Conservation (phyloP, 495 filamentous ascomycete genomes). For the Hypoxylon cercidicola region DNA sequence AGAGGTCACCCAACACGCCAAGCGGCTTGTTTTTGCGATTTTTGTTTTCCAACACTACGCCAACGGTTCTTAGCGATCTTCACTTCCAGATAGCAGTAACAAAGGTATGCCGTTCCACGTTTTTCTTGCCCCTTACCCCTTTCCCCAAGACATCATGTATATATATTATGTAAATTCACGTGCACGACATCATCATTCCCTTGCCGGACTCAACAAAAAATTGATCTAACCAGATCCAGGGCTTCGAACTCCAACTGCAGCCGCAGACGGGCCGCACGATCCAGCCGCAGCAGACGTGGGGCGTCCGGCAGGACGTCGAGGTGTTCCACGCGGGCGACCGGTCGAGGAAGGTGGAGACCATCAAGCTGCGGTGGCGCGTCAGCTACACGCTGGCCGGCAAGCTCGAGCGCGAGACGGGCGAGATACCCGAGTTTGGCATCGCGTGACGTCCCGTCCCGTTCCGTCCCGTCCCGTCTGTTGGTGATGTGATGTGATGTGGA, state of each 20-base stretch:
- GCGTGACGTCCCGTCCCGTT: constrained; percentile 48
- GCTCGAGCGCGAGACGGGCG: constrained; percentile 79
- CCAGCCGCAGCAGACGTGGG: constrained; percentile 74
- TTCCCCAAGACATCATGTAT: neutral
- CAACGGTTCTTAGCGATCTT: constrained; percentile 76
- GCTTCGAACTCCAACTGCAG: constrained; percentile 80
- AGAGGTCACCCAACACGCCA: constrained; percentile 53
- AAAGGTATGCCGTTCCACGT: constrained; percentile 73
- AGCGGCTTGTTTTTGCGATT: constrained; percentile 71
- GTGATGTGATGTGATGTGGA: neutral
- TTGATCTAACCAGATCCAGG: constrained; percentile 56
- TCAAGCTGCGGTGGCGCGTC: constrained; percentile 90
- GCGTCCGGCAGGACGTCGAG: constrained; percentile 84
- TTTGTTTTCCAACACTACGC: constrained; percentile 81
- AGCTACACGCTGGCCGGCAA: constrained; percentile 77
- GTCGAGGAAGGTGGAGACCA: constrained; percentile 72
- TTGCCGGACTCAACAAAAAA: constrained; percentile 8
- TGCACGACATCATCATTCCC: neutral
- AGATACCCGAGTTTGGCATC: constrained; percentile 86
- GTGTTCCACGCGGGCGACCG: constrained; percentile 73
- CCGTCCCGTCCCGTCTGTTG: neutral
- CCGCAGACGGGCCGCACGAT: constrained; percentile 84
- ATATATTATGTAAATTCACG: neutral
- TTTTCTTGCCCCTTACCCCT: neutral
- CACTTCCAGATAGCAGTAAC: constrained; percentile 94